Percentiles rank a stretch among this genome's conserved stretches.
Conservation (phyloP, 345 rosid species). For the Iberis pinnata region DNA sequence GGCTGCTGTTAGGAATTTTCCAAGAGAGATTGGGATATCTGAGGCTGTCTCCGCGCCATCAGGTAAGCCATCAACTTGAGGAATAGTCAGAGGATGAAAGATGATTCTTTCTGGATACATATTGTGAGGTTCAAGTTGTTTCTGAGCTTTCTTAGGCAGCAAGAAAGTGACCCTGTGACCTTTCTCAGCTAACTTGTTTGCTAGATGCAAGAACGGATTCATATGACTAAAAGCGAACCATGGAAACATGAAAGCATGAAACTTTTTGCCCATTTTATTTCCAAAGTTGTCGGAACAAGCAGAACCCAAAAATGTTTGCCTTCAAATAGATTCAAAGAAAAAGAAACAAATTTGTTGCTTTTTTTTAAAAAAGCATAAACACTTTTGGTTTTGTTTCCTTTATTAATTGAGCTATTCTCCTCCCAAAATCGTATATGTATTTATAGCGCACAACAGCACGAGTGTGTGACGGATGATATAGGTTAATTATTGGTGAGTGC, state of each 20-base stretch:
- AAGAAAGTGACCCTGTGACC: constrained; percentile 47
- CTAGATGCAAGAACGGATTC: constrained; percentile 50
- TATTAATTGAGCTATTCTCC: too few species aligned
- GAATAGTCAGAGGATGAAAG: constrained; percentile 35
- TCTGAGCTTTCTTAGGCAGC: constrained; percentile 39
- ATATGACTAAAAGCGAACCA: constrained; percentile 60
- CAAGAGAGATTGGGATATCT: constrained; percentile 15
- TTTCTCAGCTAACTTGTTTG: constrained; percentile 46
- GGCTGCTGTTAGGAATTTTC: constrained; percentile 2
- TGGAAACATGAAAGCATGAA: constrained; percentile 50
- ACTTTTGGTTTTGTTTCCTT: too few species aligned
- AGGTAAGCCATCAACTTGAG: constrained; percentile 37
- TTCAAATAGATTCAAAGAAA: too few species aligned
- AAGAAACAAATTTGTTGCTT: too few species aligned
- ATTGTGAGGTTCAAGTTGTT: constrained; percentile 32
- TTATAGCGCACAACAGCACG: too few species aligned
- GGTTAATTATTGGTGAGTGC: too few species aligned
- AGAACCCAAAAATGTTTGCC: too few species aligned
- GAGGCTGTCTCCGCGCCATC: constrained; percentile 30
- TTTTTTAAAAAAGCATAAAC: too few species aligned
- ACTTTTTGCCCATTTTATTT: constrained; percentile 7
- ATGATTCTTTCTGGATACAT: constrained; percentile 34
- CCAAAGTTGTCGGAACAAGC: too few species aligned
- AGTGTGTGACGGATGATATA: too few species aligned
- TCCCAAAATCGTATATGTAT: too few species aligned